Evolutionary conservation across 148 eudicot genomes (phyloP).

Genomic region (Polygonum maritimum): DNA sequence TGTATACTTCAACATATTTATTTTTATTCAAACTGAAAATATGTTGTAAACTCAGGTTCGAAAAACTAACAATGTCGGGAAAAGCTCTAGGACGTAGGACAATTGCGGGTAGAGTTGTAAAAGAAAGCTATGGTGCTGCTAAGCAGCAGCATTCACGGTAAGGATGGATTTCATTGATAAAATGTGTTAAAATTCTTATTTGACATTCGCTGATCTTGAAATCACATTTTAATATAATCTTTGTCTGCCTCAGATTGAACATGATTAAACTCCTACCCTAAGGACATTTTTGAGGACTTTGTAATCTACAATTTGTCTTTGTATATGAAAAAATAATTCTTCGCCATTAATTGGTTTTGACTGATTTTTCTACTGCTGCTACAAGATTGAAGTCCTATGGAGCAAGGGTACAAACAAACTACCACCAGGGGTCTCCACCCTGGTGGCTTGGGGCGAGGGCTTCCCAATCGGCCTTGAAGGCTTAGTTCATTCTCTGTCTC

Average conservation of each 20-base stretch:
- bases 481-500: too few relatives aligned
- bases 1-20: not conserved
- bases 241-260: not conserved
- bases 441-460: too few relatives aligned
- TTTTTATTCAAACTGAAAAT: not conserved
- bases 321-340: too few relatives aligned
- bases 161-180: constrained; percentile 11
- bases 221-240: too few relatives aligned
- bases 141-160: constrained; percentile 94
- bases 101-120: constrained; percentile 69
- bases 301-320: not conserved
- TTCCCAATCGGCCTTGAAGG: too few relatives aligned
- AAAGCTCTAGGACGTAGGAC: constrained; percentile 49
- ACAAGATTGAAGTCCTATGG: constrained; percentile 87
- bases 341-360: too few relatives aligned
- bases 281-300: not conserved
- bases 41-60: constrained; percentile 32
- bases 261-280: not conserved
- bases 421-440: too few relatives aligned
- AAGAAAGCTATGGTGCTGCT: constrained; percentile 88
- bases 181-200: not conserved
- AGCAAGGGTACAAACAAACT: constrained; percentile 57
- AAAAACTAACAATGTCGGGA: constrained; percentile 44
- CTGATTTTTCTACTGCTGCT: not conserved
- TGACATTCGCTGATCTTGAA: not conserved